phyloP scores from a whole-genome alignment of 805 yeast genomes.

The Jamesozyma jinghongensis region DNA sequence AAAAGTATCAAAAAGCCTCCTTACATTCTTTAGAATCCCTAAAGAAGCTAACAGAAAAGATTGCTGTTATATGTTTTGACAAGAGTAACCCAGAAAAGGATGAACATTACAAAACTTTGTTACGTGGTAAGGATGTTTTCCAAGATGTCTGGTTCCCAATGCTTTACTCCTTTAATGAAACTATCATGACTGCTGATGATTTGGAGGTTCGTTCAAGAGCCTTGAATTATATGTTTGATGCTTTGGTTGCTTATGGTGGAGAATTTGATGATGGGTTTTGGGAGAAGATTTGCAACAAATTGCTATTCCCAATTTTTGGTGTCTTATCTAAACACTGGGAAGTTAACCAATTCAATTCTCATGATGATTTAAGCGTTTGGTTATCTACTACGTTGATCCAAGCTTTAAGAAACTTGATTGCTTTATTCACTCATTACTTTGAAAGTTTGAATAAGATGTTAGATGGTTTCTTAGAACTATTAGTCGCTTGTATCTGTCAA shows the following conservation, averaged over 20 bases:
- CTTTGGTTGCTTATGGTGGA: conserved; percentile 69
- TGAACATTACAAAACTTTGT: conserved; percentile 13
- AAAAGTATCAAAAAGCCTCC: conserved; percentile 68
- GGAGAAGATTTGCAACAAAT: conserved; percentile 67
- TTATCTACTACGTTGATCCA: conserved; percentile 92
- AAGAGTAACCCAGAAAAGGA: conserved; percentile 8
- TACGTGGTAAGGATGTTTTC: conserved; percentile 36
- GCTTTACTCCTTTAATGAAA: conserved; percentile 74
- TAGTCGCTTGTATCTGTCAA: conserved; percentile 87
- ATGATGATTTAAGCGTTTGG: conserved; percentile 92
- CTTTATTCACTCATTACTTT: conserved; percentile 75
- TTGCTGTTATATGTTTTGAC: conserved; percentile 39
- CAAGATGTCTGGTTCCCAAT: conserved; percentile 76
- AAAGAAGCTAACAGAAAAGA: conserved; percentile 48
- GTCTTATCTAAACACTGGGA: conserved; percentile 72
- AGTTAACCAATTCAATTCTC: conserved; percentile 52
- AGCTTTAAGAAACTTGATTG: conserved; percentile 82
- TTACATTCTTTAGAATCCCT: conserved; percentile 73
- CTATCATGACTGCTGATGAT: conserved; percentile 89
- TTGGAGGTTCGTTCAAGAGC: conserved; percentile 90
- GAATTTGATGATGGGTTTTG: conserved; percentile 69
- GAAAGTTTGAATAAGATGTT: conserved; percentile 64
- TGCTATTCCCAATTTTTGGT: conserved; percentile 84
- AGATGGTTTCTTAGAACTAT: conserved; percentile 66
- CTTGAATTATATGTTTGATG: conserved; percentile 70